A percentile compares a stretch with the other conserved stretches of the same genome.
phyloP scores from a whole-genome alignment of 2,329 filamentous ascomycete genomes.

The Byssothecium circinans region DNA sequence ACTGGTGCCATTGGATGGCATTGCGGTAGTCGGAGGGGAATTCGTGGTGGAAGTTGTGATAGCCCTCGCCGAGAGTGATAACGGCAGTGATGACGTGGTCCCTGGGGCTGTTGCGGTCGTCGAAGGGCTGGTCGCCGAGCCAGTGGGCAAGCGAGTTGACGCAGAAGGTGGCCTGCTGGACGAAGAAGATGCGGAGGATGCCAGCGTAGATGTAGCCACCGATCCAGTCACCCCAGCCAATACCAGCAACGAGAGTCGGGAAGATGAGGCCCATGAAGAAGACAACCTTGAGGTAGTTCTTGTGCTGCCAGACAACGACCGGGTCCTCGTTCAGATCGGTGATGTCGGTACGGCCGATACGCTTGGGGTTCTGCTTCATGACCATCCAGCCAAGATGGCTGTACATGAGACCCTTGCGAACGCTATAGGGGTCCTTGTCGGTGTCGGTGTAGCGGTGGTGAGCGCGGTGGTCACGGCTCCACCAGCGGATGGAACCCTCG shows the following conservation, averaged over 20 bases:
- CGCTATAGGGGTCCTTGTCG: constrained; percentile 56
- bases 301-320: constrained; percentile 55
- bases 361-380: constrained; percentile 59
- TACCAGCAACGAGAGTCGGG: constrained; percentile 52
- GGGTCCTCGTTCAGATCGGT: constrained; percentile 55
- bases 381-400: constrained; percentile 57
- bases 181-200: constrained; percentile 56
- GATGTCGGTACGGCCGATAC: constrained; percentile 55
- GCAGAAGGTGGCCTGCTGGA: constrained; percentile 58
- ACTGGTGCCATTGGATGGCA: constrained; percentile 47
- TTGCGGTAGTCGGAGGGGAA: constrained; percentile 50
- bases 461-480: constrained; percentile 54
- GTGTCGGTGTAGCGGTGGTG: constrained; percentile 58
- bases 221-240: constrained; percentile 53
- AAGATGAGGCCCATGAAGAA: constrained; percentile 53
- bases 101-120: constrained; percentile 48
- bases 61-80: constrained; percentile 49
- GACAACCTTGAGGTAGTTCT: constrained; percentile 52
- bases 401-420: constrained; percentile 55
- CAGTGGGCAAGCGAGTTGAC: constrained; percentile 58
- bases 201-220: constrained; percentile 56
- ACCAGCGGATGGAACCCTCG: constrained; percentile 55
- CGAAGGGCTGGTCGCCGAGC: constrained; percentile 52
- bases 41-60: constrained; percentile 52
- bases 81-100: constrained; percentile 48